Evolutionary conservation across 2,329 filamentous ascomycete genomes (phyloP).

Genomic region (Aspergillus hortae): DNA sequence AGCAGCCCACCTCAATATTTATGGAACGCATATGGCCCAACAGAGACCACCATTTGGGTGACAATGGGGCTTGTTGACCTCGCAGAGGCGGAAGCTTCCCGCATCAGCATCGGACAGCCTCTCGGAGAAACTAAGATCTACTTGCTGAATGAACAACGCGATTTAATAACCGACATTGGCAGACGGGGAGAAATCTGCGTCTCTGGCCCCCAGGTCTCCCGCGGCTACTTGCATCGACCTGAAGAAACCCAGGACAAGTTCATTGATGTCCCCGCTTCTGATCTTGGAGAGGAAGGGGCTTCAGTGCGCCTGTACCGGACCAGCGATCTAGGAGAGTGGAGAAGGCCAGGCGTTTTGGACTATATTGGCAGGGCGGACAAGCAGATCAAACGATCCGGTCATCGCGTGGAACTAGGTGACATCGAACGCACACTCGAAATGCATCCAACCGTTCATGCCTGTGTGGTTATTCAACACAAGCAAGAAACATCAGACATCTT

Average conservation of each 20-base stretch:
- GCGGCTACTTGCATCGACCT: conserved; percentile 61
- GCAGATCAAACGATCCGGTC: conserved; percentile 86
- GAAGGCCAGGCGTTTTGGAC: conserved; percentile 56
- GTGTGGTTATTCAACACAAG: conserved; percentile 1
- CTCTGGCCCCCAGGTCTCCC: conserved; percentile 69
- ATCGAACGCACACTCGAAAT: conserved; percentile 67
- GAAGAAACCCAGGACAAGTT: conserved; percentile 67
- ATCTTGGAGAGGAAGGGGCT: conserved; percentile 45
- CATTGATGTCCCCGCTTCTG: conserved; percentile 31
- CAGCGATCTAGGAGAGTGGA: conserved; percentile 71
- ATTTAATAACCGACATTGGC: conserved; percentile 37
- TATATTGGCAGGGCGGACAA: conserved; percentile 71
- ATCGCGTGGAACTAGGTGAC: conserved; percentile 82
- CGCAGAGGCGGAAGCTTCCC: conserved; percentile 5
- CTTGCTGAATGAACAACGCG: conserved; percentile 4
- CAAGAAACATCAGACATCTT: neutral
- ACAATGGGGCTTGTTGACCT: conserved; percentile 2
- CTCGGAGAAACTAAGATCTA: conserved; percentile 8
- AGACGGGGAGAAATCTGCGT: conserved; percentile 77
- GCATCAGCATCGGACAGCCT: conserved; percentile 8
- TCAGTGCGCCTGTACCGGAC: conserved; percentile 61
- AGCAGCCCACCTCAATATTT: conserved; percentile 7
- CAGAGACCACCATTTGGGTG: conserved; percentile 11
- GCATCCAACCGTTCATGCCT: neutral
- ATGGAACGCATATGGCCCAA: conserved; percentile 17